These are phyloP conservation scores for Paracamarosporium sp. DNA, from an alignment of 2,329 filamentous ascomycete species.

Conservation along the genomic window DNA sequence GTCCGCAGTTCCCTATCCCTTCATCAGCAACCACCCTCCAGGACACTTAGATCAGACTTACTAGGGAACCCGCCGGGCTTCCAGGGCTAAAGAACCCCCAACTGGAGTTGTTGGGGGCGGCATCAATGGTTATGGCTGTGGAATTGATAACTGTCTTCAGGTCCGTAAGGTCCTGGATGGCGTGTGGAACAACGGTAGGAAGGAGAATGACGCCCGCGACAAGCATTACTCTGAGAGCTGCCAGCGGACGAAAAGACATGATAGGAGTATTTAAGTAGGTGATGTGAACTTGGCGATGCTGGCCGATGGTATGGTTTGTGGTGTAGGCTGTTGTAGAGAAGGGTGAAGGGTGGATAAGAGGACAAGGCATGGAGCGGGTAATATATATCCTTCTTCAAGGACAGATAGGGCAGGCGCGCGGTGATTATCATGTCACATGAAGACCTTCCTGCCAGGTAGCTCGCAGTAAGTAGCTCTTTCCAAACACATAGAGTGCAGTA, in stretches of 20 bases:
- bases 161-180: conserved; percentile 37
- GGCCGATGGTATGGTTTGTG: neutral
- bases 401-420: neutral
- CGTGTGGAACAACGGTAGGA: conserved; percentile 27
- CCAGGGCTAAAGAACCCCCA: conserved; percentile 30
- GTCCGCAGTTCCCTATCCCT: conserved; percentile 36
- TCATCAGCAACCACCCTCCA: neutral
- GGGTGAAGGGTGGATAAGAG: neutral
- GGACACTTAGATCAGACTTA: neutral
- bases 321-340: conserved; percentile 2
- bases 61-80: conserved; percentile 18
- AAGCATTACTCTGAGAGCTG: conserved; percentile 27
- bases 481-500: too few relatives aligned
- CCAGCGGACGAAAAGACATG: conserved; percentile 13
- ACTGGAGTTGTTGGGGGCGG: conserved; percentile 32
- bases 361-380: neutral
- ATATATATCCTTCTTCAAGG: too few relatives aligned
- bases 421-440: too few relatives aligned
- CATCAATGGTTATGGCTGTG: conserved; percentile 36
- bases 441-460: neutral
- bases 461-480: neutral
- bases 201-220: conserved; percentile 35
- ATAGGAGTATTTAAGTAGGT: conserved; percentile 5
- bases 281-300: conserved; percentile 4
- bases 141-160: conserved; percentile 35